Percentiles rank a stretch among this genome's conserved stretches.
Evolutionary conservation across 2,329 filamentous ascomycete genomes (phyloP).

Genomic region (Aureobasidium subglaciale): DNA sequence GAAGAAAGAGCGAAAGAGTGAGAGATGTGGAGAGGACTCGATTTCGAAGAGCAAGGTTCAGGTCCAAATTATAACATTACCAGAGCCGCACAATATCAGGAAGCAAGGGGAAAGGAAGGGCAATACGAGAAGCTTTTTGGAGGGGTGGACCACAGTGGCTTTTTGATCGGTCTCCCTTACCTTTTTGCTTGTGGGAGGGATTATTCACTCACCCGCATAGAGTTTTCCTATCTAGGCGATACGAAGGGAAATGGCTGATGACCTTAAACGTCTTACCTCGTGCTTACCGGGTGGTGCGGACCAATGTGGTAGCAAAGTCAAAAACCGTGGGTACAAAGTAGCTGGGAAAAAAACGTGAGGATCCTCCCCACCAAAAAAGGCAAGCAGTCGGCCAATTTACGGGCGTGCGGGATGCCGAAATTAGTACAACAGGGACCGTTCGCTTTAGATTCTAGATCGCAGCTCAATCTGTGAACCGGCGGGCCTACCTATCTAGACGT

Average conservation of each 20-base stretch:
- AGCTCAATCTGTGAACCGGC: too few relatives aligned
- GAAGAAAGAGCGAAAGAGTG: neutral
- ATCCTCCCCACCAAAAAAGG: neutral
- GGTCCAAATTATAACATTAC: neutral
- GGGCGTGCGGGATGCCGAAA: neutral
- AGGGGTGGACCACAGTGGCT: neutral
- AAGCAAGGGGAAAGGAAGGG: neutral
- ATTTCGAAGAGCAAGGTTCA: neutral
- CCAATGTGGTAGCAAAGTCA: constrained; percentile 2
- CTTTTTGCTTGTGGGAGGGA: neutral
- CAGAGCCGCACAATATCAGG: neutral
- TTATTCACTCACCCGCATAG: neutral
- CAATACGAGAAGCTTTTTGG: neutral
- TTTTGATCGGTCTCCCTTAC: constrained; percentile 3
- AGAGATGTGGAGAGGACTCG: neutral
- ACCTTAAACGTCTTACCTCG: neutral
- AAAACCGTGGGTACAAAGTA: neutral
- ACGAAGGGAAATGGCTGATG: neutral
- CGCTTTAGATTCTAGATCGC: too few relatives aligned
- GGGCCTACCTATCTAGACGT: neutral
- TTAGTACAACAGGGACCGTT: neutral
- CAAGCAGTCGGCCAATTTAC: neutral
- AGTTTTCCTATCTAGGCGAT: neutral
- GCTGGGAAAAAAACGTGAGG: neutral
- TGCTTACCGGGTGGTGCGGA: neutral